Conservation (phyloP, 768 basidiomycete species). For the Pilatotrama ljubarskyi region DNA sequence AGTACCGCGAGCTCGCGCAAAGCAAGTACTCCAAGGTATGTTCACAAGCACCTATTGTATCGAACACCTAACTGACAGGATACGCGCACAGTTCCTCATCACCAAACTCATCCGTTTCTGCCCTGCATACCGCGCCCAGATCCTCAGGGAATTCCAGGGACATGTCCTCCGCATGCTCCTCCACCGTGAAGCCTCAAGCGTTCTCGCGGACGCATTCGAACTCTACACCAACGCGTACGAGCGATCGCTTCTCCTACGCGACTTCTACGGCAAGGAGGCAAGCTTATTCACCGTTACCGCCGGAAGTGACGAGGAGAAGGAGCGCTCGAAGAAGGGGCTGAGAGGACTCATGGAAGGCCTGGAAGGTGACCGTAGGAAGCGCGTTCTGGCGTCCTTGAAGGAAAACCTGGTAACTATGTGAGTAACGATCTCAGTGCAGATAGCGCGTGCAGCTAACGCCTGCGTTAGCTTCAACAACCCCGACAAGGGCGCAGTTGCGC, state of each 20-base stretch:
- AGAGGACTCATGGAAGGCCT: slow-evolving; percentile 64
- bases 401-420: slow-evolving; percentile 78
- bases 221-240: slow-evolving; percentile 86
- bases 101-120: slow-evolving; percentile 78
- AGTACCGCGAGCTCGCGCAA: slow-evolving; percentile 74
- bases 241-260: slow-evolving; percentile 73
- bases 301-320: slow-evolving; percentile 64
- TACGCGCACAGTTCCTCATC: slow-evolving; percentile 62
- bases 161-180: slow-evolving; percentile 75
- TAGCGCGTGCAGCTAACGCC: background rate
- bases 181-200: slow-evolving; percentile 81
- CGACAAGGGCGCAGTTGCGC: slow-evolving; percentile 85
- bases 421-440: slow-evolving; percentile 27
- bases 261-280: slow-evolving; percentile 91
- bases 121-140: slow-evolving; percentile 69
- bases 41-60: background rate
- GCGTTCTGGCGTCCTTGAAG: slow-evolving; percentile 68
- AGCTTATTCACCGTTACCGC: slow-evolving; percentile 62
- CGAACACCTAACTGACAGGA: background rate
- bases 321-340: slow-evolving; percentile 64
- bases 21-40: slow-evolving; percentile 89
- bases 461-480: slow-evolving; percentile 81
- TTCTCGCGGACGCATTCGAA: slow-evolving; percentile 88
- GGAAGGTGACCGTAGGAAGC: slow-evolving; percentile 62
- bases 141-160: slow-evolving; percentile 78